A percentile compares a stretch with the other conserved stretches of the same genome.
These are phyloP conservation scores for Pseudomassariella vexata DNA, from an alignment of 2,329 filamentous ascomycete genomes.

Conservation along the genomic window DNA sequence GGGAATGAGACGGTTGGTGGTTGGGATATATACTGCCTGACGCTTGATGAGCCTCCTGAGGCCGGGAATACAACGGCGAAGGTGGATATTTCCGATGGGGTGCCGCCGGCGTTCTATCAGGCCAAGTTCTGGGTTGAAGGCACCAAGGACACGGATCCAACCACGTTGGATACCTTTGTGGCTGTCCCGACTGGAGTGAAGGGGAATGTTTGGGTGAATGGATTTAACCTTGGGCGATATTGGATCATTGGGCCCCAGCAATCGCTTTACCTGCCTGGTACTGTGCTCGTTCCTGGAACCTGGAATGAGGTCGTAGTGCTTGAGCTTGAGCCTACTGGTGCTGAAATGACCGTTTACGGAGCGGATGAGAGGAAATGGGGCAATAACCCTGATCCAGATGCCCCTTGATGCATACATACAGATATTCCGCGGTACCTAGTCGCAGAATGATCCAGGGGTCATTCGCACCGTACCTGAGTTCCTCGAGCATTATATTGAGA, in stretches of 20 bases:
- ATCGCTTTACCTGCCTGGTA: conserved; percentile 38
- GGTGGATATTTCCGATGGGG: conserved; percentile 6
- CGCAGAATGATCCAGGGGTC: too few relatives aligned
- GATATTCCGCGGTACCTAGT: too few relatives aligned
- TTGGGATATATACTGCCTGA: conserved; percentile 35
- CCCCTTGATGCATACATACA: too few relatives aligned
- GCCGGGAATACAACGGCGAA: background rate
- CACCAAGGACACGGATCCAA: conserved; percentile 20
- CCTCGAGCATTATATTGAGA: too few relatives aligned
- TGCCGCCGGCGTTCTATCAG: conserved; percentile 21
- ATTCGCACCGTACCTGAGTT: too few relatives aligned
- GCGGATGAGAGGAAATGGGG: conserved; percentile 19
- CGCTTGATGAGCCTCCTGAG: conserved; percentile 21
- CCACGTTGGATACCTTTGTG: conserved; percentile 28
- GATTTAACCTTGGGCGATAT: conserved; percentile 37
- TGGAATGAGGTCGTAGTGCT: conserved; percentile 36
- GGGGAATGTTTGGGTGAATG: conserved; percentile 40
- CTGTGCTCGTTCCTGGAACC: conserved; percentile 22
- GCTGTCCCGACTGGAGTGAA: conserved; percentile 33
- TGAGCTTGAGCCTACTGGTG: conserved; percentile 32
- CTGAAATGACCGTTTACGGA: conserved; percentile 15
- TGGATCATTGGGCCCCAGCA: conserved; percentile 43
- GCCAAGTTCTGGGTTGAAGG: conserved; percentile 22
- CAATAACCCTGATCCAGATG: conserved; percentile 23
- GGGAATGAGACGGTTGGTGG: conserved; percentile 23